Percentiles rank a stretch among this genome's conserved stretches.
Conservation (phyloP, 2,329 filamentous ascomycete genomes). For the Colletotrichum orchidophilum region DNA sequence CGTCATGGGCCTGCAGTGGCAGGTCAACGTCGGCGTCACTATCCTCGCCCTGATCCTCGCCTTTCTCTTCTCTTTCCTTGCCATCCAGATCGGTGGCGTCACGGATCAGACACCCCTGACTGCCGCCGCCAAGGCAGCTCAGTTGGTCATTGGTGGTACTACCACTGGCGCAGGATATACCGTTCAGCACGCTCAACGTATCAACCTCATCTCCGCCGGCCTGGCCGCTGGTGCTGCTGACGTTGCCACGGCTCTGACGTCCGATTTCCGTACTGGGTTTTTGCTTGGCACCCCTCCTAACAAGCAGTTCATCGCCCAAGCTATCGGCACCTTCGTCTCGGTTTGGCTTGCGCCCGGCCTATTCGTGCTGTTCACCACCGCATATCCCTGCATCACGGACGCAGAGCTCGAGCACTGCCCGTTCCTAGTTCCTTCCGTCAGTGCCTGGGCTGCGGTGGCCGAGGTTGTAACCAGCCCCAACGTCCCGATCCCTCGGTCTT, state of each 20-base stretch:
- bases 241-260: conserved; percentile 57
- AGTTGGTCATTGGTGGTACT: conserved; percentile 68
- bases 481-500: conserved; percentile 63
- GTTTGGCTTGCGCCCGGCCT: conserved; percentile 69
- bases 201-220: conserved; percentile 67
- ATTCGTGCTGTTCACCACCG: conserved; percentile 68
- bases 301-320: conserved; percentile 69
- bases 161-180: conserved; percentile 60
- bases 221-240: conserved; percentile 58
- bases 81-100: conserved; percentile 68
- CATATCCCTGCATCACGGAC: conserved; percentile 70
- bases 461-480: conserved; percentile 66
- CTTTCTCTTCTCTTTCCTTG: conserved; percentile 70
- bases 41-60: conserved; percentile 65
- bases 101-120: conserved; percentile 72
- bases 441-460: conserved; percentile 68
- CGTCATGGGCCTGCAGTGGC: conserved; percentile 60
- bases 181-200: conserved; percentile 59
- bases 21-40: conserved; percentile 65
- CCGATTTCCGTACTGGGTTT: conserved; percentile 70
- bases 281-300: conserved; percentile 66
- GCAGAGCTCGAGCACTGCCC: conserved; percentile 55
- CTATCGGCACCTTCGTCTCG: conserved; percentile 64
- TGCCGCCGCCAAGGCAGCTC: conserved; percentile 73
- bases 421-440: conserved; percentile 66